Base-by-base conservation (phyloP, 2,329 filamentous ascomycete species). In the Sporothrix mexicana region DNA sequence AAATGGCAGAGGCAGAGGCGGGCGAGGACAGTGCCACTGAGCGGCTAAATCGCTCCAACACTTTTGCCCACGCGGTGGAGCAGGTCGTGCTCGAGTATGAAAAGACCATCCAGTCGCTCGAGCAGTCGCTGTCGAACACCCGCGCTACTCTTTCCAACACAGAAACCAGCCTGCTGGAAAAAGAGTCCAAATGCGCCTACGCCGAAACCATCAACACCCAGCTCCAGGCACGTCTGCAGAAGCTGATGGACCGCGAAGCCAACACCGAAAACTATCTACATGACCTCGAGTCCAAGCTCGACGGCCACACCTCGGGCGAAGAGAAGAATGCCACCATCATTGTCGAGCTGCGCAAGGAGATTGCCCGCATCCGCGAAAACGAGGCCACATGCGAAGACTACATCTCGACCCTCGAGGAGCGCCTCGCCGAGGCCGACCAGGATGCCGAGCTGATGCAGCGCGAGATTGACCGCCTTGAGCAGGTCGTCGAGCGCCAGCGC, bases 11-110 rank as follows among this genome's bases (percentile, higher is more conserved):
- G 13, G 89, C 91, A 57, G 88, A 91, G 70, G 87, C 89, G 13
- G 84, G 91, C 17, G 93, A 91, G 71, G 94, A 95, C 79, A 93
- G 86, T 77, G 93, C 94, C 0, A 91, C 94, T 30, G 95, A 98
- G 80, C 89, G 96, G 70, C 84, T 98, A 76, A 97, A 98, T 80
- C 91, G 96, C 55, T 99, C 97, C 20, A 97, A 97, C 80, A 97
- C 93, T 0, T 98, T 99, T 79, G 95, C 95, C 1, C 92, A 97
- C 80, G 95, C 95, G 41, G 95, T 99, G 23, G 96, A 99, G 79
- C 93, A 97, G 79, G 94, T 99, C 25, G 94, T 99, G 2, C 85
- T 98, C 67, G 96, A 99, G 82, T 99, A 99, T 80, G 97, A 99
- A 81, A 98, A 97, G 86, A 99, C 97, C 0, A 99, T 99, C 68